A percentile compares a stretch with the other conserved stretches of the same genome.
Evolutionary conservation across 1,139 yeast species (phyloP).

Genomic region (Geotrichum reessii): DNA sequence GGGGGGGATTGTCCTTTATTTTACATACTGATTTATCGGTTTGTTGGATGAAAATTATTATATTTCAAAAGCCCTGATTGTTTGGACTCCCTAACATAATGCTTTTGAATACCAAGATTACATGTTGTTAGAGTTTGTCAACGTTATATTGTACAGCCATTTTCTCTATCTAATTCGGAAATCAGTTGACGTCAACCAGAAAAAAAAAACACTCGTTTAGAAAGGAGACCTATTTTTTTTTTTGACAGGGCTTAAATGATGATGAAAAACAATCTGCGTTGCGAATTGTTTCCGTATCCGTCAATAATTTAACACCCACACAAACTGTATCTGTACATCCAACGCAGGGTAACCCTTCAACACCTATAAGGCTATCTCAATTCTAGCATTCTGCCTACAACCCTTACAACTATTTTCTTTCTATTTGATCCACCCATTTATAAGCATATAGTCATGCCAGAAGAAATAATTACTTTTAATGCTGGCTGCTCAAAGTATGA

Average conservation of each 20-base stretch:
- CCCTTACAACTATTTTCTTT: background rate
- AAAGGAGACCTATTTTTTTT: background rate
- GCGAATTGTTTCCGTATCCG: background rate
- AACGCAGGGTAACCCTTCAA: background rate
- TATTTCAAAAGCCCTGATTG: too few relatives aligned
- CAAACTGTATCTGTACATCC: background rate
- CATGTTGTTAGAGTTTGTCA: background rate
- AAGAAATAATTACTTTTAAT: conserved; percentile 47
- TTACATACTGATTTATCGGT: too few relatives aligned
- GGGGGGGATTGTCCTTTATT: too few relatives aligned
- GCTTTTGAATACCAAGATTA: background rate
- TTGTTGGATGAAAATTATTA: too few relatives aligned
- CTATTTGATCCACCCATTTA: background rate
- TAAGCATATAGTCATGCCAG: background rate
- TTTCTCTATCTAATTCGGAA: background rate
- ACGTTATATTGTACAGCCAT: background rate
- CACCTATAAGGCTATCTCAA: background rate
- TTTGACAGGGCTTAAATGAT: too few relatives aligned
- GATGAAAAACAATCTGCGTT: background rate
- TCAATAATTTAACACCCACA: background rate
- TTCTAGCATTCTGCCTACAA: background rate
- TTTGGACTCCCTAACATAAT: too few relatives aligned
- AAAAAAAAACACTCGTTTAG: background rate
- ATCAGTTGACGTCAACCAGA: background rate
- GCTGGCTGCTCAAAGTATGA: conserved; percentile 82